Conservation (phyloP, 1,284 basidiomycete species). For the Malassezia caprae region DNA sequence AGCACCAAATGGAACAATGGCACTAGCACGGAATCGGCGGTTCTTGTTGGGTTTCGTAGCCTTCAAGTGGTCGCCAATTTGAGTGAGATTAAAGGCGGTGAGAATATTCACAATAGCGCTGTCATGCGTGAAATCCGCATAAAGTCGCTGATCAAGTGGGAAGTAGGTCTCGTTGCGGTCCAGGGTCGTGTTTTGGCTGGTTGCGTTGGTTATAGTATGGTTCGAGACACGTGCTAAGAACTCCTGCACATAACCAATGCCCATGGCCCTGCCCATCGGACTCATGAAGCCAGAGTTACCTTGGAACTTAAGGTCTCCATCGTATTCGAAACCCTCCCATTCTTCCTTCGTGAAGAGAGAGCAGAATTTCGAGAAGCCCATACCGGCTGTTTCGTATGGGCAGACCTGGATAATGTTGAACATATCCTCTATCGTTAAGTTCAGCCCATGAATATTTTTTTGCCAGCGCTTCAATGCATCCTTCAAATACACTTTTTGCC, state of each 20-base stretch:
- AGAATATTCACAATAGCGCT: conserved; percentile 33
- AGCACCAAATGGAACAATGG: conserved; percentile 33
- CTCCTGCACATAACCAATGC: conserved; percentile 63
- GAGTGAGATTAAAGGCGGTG: conserved; percentile 39
- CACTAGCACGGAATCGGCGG: conserved; percentile 26
- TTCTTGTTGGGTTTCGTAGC: conserved; percentile 19
- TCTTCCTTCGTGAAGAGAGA: conserved; percentile 76
- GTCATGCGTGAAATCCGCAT: conserved; percentile 43
- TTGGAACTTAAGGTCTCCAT: conserved; percentile 53
- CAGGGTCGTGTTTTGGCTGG: conserved; percentile 38
- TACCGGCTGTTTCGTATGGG: conserved; percentile 33
- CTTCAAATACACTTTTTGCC: conserved; percentile 41
- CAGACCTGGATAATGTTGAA: conserved; percentile 48
- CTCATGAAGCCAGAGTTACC: conserved; percentile 64
- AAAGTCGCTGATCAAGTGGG: conserved; percentile 38
- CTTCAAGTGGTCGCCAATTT: conserved; percentile 27
- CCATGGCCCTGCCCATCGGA: conserved; percentile 66
- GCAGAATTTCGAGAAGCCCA: conserved; percentile 58
- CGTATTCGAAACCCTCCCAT: conserved; percentile 65
- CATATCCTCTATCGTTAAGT: conserved; percentile 50
- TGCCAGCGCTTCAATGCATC: conserved; percentile 31
- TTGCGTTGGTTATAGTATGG: conserved; percentile 19
- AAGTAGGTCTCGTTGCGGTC: conserved; percentile 27
- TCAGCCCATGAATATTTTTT: conserved; percentile 22
- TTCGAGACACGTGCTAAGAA: conserved; percentile 35